Conservation (phyloP, 345 rosid genomes). For the Erodium maritimum region DNA sequence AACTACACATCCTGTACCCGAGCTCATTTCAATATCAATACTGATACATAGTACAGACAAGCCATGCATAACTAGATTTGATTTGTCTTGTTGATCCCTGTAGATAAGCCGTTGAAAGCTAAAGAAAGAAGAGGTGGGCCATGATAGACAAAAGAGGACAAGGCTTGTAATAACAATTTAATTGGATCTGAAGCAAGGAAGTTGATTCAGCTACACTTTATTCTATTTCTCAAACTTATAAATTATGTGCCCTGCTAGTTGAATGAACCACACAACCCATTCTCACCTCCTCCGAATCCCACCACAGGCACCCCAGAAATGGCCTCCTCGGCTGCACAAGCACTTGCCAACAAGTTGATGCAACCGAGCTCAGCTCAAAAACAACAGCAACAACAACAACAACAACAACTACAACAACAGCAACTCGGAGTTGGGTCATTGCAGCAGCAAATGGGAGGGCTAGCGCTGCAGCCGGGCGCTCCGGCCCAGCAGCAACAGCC, state of each 20-base stretch:
- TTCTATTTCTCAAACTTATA: conserved; percentile 17
- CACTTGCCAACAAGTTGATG: not conserved
- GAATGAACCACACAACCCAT: conserved; percentile 4
- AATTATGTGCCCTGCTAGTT: not conserved
- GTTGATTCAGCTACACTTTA: conserved; percentile 30
- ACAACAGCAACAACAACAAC: not conserved
- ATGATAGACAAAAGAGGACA: not conserved
- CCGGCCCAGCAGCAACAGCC: no score
- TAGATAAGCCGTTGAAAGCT: not conserved
- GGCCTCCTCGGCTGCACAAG: not conserved
- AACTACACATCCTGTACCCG: not conserved
- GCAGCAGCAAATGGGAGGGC: not conserved
- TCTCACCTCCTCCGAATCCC: not conserved
- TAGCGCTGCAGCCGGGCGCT: no score
- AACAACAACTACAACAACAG: not conserved
- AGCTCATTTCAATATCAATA: no score
- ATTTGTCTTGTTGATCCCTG: not conserved
- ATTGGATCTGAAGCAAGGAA: conserved; percentile 61
- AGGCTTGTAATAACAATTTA: conserved; percentile 8
- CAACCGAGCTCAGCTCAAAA: not conserved
- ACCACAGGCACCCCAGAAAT: not conserved
- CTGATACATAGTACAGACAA: not conserved
- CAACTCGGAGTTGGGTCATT: not conserved
- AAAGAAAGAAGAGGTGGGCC: not conserved
- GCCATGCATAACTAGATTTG: not conserved